Evolutionary conservation across 202 grass and related monocot species (phyloP).

Genomic region (Miscanthus sacchariflorus): DNA sequence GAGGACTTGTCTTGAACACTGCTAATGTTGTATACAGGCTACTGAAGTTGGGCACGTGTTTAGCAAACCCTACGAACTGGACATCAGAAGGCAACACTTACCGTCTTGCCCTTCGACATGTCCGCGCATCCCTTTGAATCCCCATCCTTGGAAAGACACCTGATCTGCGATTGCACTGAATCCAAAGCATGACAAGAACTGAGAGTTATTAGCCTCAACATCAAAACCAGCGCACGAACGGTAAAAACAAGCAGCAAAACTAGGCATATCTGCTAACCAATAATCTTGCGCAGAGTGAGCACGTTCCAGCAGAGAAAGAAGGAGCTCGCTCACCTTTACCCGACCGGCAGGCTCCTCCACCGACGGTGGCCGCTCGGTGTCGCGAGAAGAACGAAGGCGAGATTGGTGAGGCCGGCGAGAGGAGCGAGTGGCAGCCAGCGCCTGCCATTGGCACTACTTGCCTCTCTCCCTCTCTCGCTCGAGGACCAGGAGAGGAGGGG

Average conservation of each 20-base stretch:
- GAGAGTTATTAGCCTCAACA: neutral
- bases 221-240: neutral
- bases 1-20: neutral
- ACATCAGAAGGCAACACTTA: neutral
- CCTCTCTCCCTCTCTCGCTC: constrained; percentile 11
- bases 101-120: neutral
- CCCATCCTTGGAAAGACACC: constrained; percentile 21
- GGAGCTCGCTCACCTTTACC: constrained; percentile 26
- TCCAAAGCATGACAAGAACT: constrained; percentile 9
- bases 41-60: neutral
- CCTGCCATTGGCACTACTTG: constrained; percentile 40
- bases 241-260: neutral
- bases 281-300: neutral
- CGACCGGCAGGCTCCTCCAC: neutral
- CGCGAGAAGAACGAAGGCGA: neutral
- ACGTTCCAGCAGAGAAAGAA: neutral
- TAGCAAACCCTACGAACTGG: neutral
- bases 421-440: constrained; percentile 45
- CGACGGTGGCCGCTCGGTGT: neutral
- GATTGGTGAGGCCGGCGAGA: constrained; percentile 22
- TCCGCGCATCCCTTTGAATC: constrained; percentile 4
- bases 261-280: too few relatives aligned
- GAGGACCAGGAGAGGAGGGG: constrained; percentile 3
- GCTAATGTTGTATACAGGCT: neutral
- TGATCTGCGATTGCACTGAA: constrained; percentile 35